Percentiles rank a stretch among this genome's conserved stretches.
These are phyloP conservation scores for Carex sylvatica DNA, from an alignment of 202 grass and related monocot genomes.

Conservation along the genomic window DNA sequence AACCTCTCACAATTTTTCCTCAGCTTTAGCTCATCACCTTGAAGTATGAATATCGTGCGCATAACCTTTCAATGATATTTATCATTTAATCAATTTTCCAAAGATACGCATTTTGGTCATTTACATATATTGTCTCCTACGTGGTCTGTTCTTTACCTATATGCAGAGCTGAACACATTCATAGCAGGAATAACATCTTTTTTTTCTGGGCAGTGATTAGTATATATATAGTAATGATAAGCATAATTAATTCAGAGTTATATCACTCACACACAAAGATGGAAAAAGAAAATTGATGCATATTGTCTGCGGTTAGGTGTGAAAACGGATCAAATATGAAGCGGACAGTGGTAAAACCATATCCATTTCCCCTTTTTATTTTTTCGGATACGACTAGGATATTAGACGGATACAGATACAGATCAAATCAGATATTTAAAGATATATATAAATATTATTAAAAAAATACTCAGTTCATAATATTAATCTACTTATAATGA, in stretches of 20 bases:
- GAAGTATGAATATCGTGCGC: constrained; percentile 49
- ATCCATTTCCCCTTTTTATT: too few relatives aligned
- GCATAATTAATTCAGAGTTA: background rate
- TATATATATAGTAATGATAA: background rate
- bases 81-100: background rate
- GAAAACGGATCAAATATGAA: too few relatives aligned
- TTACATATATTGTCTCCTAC: too few relatives aligned
- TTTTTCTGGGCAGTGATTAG: background rate
- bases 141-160: background rate
- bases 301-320: too few relatives aligned
- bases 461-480: too few relatives aligned
- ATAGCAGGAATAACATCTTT: too few relatives aligned
- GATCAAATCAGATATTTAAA: too few relatives aligned
- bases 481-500: too few relatives aligned
- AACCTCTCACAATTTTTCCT: constrained; percentile 38
- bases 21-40: constrained; percentile 60
- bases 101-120: background rate
- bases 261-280: background rate
- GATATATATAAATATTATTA: too few relatives aligned
- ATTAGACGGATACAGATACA: too few relatives aligned
- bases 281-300: background rate
- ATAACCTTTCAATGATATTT: constrained; percentile 30
- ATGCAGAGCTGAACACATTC: background rate
- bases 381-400: too few relatives aligned
- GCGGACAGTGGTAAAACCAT: too few relatives aligned